Evolutionary conservation across 2,329 filamentous ascomycete genomes (phyloP).

Genomic region (Aspergillus tamarii): DNA sequence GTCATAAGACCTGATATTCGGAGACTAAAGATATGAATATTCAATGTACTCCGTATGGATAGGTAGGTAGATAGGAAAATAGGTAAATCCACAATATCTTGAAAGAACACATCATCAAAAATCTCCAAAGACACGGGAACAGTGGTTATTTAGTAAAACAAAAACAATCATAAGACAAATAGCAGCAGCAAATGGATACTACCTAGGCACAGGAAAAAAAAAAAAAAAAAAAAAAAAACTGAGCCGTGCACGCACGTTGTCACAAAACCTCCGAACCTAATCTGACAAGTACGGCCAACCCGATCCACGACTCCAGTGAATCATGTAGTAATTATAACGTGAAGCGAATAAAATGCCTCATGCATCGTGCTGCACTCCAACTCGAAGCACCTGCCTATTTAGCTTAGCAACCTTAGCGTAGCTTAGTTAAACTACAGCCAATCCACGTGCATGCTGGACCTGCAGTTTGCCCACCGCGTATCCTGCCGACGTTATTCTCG

Average conservation of each 20-base stretch:
- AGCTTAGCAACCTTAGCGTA: conserved; percentile 8
- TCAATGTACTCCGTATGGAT: no score
- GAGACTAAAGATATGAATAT: not conserved
- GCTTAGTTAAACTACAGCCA: not conserved
- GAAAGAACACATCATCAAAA: no score
- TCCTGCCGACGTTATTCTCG: not conserved
- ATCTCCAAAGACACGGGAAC: not conserved
- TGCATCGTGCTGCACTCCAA: not conserved
- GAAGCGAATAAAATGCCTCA: conserved; percentile 4
- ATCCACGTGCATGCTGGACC: no score
- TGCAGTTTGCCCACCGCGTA: not conserved
- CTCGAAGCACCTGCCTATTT: conserved; percentile 6
- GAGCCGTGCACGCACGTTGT: conserved; percentile 2
- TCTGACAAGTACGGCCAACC: not conserved
- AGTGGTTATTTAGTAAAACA: not conserved
- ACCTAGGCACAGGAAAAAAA: not conserved
- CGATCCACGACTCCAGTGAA: not conserved
- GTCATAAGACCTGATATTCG: not conserved
- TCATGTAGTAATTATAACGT: not conserved
- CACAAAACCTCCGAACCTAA: not conserved
- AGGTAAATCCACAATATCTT: no score
- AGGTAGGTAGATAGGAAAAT: not conserved
- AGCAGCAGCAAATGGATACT: not conserved
- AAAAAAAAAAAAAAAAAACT: not conserved
- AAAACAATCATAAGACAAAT: not conserved